Base-by-base conservation (phyloP, 106 monocot genomes). In the Platanthera guangdongensis region DNA sequence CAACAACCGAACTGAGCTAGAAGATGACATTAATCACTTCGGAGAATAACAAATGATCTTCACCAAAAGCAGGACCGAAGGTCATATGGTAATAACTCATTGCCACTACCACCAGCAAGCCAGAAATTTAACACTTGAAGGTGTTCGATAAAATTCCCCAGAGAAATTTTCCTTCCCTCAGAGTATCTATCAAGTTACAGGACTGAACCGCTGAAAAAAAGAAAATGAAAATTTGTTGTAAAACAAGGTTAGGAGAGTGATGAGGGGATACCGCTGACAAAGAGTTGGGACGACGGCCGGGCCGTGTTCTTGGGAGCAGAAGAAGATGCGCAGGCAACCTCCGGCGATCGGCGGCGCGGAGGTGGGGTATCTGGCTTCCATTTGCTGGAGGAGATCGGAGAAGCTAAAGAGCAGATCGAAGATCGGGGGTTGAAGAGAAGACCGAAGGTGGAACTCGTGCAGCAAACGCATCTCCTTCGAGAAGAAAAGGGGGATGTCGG, bases 311-410 rank as follows among this genome's bases (percentile, higher is more conserved):
- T 79, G 72, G 79, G 59, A 50, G 50, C n/a, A 28, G 51, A 67
- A 77, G 79, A 60, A 16, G 79, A 55, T 12, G 60, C 22, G 73
- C 79, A 79, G 50, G 79, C 73, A n/a, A 79, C 50, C 70, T 7
- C 70, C 6, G 18, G 3, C n/a, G 70, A 71, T 16, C 70, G 13
- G n/a, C 47, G 47, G 39, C 67, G 67, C 39, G 25, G 25, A 22
- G 12, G 25, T 39, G 32, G 32, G 11, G 32, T 3, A 30, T 5
- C 67, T 2, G 67, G 30, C 7, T 21, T 60, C 67, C 67, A 67
- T 67, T 39, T 32, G 67, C 32, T 67, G 6, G 70, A 71, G n/a
- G 70, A 71, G n/a, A 47, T 15, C 13, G 15, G 45, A 15, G 13
- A 71, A 71, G 70, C 16, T 48, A 7, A 21, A 71, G 70, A 71